These are phyloP conservation scores for Trypanosoma conorhini DNA, from an alignment of 208 protist species.

Conservation along the genomic window DNA sequence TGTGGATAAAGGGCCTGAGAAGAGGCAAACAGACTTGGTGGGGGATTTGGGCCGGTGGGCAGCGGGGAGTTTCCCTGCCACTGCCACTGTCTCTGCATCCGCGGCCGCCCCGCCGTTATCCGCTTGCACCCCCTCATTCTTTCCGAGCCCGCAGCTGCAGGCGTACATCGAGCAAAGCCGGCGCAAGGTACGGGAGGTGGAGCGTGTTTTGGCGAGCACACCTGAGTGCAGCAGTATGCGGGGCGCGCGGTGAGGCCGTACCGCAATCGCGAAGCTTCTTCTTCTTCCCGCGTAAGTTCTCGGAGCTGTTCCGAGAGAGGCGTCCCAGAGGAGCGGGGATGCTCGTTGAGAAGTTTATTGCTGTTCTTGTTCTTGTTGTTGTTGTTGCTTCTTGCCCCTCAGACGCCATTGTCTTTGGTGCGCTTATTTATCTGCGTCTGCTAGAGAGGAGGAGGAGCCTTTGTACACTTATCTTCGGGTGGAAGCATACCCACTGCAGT, in stretches of 20 bases:
- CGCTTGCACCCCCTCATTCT: constrained; percentile 24
- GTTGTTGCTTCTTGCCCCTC: not conserved
- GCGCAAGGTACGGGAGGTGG: constrained; percentile 62
- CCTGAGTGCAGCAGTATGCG: not conserved
- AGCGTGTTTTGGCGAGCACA: constrained; percentile 43
- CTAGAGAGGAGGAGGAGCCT: not conserved
- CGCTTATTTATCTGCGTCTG: not conserved
- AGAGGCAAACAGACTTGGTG: not conserved
- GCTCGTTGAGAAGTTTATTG: not conserved
- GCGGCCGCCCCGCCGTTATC: constrained; percentile 9
- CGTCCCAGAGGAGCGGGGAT: not conserved
- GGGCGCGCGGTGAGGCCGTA: not conserved
- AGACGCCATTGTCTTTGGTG: not conserved
- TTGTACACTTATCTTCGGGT: not conserved
- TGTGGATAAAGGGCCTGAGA: not conserved
- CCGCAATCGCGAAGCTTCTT: not conserved
- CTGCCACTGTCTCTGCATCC: not conserved
- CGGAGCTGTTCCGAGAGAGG: constrained; percentile 17
- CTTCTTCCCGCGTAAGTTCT: constrained; percentile 7
- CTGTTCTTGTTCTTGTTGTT: too few species aligned
- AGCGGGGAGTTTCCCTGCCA: not conserved
- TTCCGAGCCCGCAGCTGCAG: constrained; percentile 61
- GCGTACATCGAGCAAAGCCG: constrained; percentile 65
- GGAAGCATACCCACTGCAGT: not conserved
- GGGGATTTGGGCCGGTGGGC: not conserved